Percentiles rank a stretch among this genome's conserved stretches.
These are phyloP conservation scores for Onygenales sp. DNA, from an alignment of 2,329 filamentous ascomycete species.

Conservation along the genomic window DNA sequence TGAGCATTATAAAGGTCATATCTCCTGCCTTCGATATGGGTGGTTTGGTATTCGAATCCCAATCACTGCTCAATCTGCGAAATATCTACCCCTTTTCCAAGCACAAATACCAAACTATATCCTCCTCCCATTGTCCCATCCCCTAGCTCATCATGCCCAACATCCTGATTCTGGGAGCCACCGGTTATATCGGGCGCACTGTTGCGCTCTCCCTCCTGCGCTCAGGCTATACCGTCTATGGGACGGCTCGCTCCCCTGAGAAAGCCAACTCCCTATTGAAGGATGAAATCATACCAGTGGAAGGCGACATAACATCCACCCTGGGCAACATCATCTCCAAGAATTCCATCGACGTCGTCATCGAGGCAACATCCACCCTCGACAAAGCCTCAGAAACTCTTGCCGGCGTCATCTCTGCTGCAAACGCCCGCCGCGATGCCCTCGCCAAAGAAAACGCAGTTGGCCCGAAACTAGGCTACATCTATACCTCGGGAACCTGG, in stretches of 20 bases:
- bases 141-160: constrained; percentile 17
- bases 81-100: too few species aligned
- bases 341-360: constrained; percentile 22
- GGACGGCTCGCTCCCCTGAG: constrained; percentile 21
- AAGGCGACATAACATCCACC: too few species aligned
- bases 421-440: constrained; percentile 13
- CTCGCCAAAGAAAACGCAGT: constrained; percentile 10
- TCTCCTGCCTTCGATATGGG: too few species aligned
- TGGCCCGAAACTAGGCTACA: constrained; percentile 27
- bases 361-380: constrained; percentile 22
- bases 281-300: constrained; percentile 18
- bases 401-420: constrained; percentile 13
- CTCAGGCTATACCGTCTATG: constrained; percentile 26
- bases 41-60: too few species aligned
- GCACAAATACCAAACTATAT: too few species aligned
- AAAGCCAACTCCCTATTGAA: constrained; percentile 21
- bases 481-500: constrained; percentile 30
- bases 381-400: constrained; percentile 17
- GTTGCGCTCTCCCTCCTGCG: constrained; percentile 17
- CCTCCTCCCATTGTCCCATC: too few species aligned
- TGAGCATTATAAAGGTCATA: too few species aligned
- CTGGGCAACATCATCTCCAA: too few species aligned
- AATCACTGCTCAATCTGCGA: too few species aligned
- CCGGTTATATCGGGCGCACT: constrained; percentile 23
- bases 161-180: constrained; percentile 23